phyloP scores from a whole-genome alignment of 345 rosid genomes.

The Chamaenerion angustifolium region DNA sequence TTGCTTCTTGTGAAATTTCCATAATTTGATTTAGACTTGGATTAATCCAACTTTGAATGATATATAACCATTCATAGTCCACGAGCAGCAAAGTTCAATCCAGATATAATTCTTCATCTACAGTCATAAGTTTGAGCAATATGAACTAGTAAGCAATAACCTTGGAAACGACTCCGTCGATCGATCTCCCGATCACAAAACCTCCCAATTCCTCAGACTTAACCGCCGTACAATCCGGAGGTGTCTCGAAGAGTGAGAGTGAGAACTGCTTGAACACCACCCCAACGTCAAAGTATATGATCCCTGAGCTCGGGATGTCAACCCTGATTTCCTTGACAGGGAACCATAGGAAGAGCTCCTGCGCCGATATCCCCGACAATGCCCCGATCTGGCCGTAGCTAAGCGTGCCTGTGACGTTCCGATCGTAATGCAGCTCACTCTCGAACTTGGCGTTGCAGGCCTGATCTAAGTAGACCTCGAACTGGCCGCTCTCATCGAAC shows the following conservation, averaged over 20 bases:
- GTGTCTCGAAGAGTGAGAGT: constrained; percentile 72
- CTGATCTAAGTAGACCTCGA: constrained; percentile 59
- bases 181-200: constrained; percentile 1
- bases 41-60: too few species aligned
- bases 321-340: constrained; percentile 74
- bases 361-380: constrained; percentile 65
- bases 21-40: too few species aligned
- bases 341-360: constrained; percentile 84
- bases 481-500: constrained; percentile 39
- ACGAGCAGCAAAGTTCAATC: too few species aligned
- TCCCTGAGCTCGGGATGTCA: constrained; percentile 76
- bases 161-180: constrained; percentile 19
- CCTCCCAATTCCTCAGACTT: constrained; percentile 8
- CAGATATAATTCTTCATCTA: too few species aligned
- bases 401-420: constrained; percentile 54
- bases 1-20: too few species aligned
- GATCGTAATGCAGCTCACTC: constrained; percentile 68
- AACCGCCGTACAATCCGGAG: constrained; percentile 54
- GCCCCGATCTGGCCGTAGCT: constrained; percentile 43
- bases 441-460: constrained; percentile 86
- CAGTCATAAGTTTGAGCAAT: too few species aligned
- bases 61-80: too few species aligned
- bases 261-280: constrained; percentile 76
- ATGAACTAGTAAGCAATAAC: constrained; percentile 12
- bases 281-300: constrained; percentile 81